phyloP scores from a whole-genome alignment of 495 filamentous ascomycete genomes.

The Cairneyella variabilis region DNA sequence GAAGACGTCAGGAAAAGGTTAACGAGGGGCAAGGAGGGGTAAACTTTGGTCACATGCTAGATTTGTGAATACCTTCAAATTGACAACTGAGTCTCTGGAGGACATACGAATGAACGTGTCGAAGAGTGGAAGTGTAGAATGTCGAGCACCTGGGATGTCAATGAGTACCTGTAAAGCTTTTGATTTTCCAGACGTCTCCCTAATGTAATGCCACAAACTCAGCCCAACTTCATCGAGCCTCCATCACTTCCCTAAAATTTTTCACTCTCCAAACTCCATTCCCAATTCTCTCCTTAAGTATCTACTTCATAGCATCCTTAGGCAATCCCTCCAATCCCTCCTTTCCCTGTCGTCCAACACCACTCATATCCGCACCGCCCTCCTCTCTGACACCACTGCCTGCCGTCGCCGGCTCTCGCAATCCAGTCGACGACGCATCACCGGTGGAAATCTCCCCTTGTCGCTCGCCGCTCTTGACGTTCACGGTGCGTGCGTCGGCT shows the following conservation, averaged over 20 bases:
- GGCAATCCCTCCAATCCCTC: constrained; percentile 47
- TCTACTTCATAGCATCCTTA: constrained; percentile 42
- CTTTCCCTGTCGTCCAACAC: constrained; percentile 52
- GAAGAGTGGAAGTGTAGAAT: too few species aligned
- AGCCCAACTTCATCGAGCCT: too few species aligned
- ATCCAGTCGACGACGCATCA: constrained; percentile 44
- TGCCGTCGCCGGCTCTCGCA: constrained; percentile 61
- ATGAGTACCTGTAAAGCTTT: too few species aligned
- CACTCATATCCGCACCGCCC: constrained; percentile 38
- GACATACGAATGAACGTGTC: neutral
- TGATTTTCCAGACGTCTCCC: too few species aligned
- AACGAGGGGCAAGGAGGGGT: neutral
- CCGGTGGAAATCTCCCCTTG: constrained; percentile 49
- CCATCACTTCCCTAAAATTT: too few species aligned
- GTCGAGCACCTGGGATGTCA: too few species aligned
- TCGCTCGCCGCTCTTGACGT: constrained; percentile 59
- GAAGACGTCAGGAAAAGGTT: neutral
- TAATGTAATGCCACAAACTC: too few species aligned
- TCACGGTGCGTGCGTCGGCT: constrained; percentile 60
- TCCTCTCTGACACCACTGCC: constrained; percentile 52
- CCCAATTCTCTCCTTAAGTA: too few species aligned
- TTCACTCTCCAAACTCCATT: too few species aligned
- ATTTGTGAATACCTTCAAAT: neutral
- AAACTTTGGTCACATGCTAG: neutral
- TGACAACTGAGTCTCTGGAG: neutral